Evolutionary conservation across 2,329 filamentous ascomycete genomes (phyloP), one percentile per base, ranked within the genome.

Genomic region (Penicillium paneum): DNA sequence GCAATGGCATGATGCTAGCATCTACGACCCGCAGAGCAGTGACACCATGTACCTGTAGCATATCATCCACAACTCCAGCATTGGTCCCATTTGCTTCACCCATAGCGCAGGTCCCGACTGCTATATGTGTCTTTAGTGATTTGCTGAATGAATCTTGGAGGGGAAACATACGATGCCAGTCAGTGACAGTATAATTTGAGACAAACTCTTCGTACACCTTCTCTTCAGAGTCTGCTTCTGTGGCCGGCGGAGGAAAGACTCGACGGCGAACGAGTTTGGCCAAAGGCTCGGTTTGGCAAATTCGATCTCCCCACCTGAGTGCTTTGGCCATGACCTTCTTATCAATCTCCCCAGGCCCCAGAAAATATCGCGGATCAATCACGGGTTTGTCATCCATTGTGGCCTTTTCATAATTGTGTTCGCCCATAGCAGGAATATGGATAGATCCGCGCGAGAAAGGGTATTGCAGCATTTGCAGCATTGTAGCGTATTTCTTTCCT

Each of bases 391-490:
- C n/a, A 64, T 66, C 42, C 26, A 69, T 36, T 19, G 61, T 40
- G 11, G 49, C 44, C 13, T 51, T 50, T 12, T 28, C 34, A 24
- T 40, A 36, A 13, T 31, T 19, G 29, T 13, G 36, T 11, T 59
- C 49, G 7, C 34, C 26, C 29, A 39, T 49, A 2, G 67, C 59
- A 3, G 54, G 46, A 4, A 82, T 74, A 55, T 83, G 80, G 10
- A 82, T 70, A 2, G 71, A 76, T 0, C 81, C 81, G 3, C 72
- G 68, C 0, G 78, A 77, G 29, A 80, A 80, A 0, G 81, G 80
- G 63, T 82, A 80, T 55, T 81, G 79, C 1, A 82, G 65, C 54
- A 81, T 77, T 53, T 77, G 75, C 0, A 81, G 59, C 70, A 81
- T 74, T 3, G 76, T 79, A 8, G 70, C 78, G 52, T 81, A 80